phyloP scores from a whole-genome alignment of 257 asterid genomes.

The Paulownia fortunei region DNA sequence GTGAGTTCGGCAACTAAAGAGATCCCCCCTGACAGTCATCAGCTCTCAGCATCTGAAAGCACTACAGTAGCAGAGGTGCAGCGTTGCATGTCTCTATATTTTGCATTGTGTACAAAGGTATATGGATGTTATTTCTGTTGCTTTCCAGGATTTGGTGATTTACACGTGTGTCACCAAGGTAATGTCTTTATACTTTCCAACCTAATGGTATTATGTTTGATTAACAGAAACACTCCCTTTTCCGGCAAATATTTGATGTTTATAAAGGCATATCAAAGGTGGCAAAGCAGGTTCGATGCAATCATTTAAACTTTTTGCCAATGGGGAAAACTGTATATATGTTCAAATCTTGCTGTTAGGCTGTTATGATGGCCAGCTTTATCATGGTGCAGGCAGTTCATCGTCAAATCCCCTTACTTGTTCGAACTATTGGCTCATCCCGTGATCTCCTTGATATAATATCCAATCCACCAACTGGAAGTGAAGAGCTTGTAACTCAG shows the following conservation, averaged over 20 bases:
- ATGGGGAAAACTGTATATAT: neutral
- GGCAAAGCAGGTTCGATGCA: slow-evolving; percentile 76
- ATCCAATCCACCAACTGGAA: slow-evolving; percentile 83
- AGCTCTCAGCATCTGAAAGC: slow-evolving; percentile 61
- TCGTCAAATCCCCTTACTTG: slow-evolving; percentile 86
- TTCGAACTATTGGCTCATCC: slow-evolving; percentile 93
- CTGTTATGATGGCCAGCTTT: slow-evolving; percentile 36
- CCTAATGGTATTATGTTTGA: slow-evolving; percentile 34
- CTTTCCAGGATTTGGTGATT: slow-evolving; percentile 25
- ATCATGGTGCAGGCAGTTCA: slow-evolving; percentile 73
- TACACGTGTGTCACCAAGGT: neutral
- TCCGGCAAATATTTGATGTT: slow-evolving; percentile 73
- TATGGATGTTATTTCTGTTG: slow-evolving; percentile 22
- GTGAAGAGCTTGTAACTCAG: slow-evolving; percentile 83
- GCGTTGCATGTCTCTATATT: slow-evolving; percentile 87
- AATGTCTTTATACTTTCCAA: neutral
- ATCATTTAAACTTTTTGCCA: slow-evolving; percentile 13
- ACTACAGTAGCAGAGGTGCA: slow-evolving; percentile 71
- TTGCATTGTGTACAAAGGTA: slow-evolving; percentile 98
- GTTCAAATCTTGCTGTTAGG: slow-evolving; percentile 27
- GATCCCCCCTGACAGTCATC: slow-evolving; percentile 49
- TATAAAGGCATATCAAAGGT: slow-evolving; percentile 62
- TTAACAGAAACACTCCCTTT: slow-evolving; percentile 88
- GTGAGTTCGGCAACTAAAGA: slow-evolving; percentile 44
- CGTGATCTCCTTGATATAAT: slow-evolving; percentile 75